Percentiles rank a stretch among this genome's conserved stretches.
These are phyloP conservation scores for Sanguinoderma infundibulare DNA, from an alignment of 1,284 basidiomycete genomes.

Conservation along the genomic window DNA sequence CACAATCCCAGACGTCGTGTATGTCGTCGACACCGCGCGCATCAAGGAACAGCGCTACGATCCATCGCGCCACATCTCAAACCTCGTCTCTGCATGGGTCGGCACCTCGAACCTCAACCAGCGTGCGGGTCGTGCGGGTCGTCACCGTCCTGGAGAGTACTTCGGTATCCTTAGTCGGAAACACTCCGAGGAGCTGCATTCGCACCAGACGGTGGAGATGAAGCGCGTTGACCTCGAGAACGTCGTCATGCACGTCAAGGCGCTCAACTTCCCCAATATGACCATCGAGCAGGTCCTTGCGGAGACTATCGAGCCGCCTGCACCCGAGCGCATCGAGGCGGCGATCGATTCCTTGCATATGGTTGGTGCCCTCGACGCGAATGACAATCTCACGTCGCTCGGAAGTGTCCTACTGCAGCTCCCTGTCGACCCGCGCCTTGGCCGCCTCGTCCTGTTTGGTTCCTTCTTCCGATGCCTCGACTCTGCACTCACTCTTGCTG, in stretches of 20 bases:
- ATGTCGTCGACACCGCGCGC: constrained; percentile 89
- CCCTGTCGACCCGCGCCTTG: constrained; percentile 90
- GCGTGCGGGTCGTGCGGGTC: constrained; percentile 91
- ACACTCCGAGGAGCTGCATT: constrained; percentile 68
- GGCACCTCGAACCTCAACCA: constrained; percentile 92
- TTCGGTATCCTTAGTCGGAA: constrained; percentile 81
- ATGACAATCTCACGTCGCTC: constrained; percentile 84
- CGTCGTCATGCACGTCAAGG: constrained; percentile 97
- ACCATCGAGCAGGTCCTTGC: constrained; percentile 87
- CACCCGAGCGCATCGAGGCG: constrained; percentile 74
- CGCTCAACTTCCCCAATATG: constrained; percentile 91
- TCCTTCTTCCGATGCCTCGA: constrained; percentile 95
- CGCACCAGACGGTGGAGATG: constrained; percentile 96
- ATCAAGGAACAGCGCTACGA: constrained; percentile 96
- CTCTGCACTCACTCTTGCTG: constrained; percentile 87
- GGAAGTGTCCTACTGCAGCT: constrained; percentile 90
- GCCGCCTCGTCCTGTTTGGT: constrained; percentile 88
- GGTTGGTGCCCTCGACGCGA: constrained; percentile 86
- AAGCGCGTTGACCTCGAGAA: constrained; percentile 91
- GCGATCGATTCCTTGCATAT: constrained; percentile 85
- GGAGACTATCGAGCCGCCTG: constrained; percentile 91
- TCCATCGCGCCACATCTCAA: constrained; percentile 57
- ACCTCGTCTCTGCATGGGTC: constrained; percentile 32
- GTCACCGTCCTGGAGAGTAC: constrained; percentile 92
- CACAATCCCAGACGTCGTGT: constrained; percentile 96